Evolutionary conservation across 306 rosid genomes (phyloP).

Genomic region (Cucurbita argyrosperma): DNA sequence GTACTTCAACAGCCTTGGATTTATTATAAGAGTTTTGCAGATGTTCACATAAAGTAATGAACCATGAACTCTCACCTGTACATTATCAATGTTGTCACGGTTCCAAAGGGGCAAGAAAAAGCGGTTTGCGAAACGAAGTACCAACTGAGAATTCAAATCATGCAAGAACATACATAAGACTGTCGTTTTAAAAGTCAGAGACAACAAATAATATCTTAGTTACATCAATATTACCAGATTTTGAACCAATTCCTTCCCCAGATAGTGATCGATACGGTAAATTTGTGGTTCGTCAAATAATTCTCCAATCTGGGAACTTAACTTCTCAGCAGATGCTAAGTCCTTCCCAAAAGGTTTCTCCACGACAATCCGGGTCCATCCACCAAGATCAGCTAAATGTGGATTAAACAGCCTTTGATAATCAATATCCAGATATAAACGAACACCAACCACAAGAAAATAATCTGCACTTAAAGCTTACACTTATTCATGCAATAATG

Average conservation of each 20-base stretch:
- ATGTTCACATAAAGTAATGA: background rate
- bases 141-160: constrained; percentile 51
- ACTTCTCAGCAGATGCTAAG: constrained; percentile 73
- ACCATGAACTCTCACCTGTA: constrained; percentile 51
- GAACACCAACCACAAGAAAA: background rate
- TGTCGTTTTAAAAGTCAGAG: constrained; percentile 6
- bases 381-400: constrained; percentile 73
- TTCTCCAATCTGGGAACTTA: constrained; percentile 74
- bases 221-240: constrained; percentile 51
- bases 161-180: constrained; percentile 18
- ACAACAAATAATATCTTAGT: constrained; percentile 2
- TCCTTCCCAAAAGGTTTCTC: constrained; percentile 99
- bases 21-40: background rate
- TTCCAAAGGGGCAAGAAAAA: constrained; percentile 90
- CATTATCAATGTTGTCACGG: constrained; percentile 85
- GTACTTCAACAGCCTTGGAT: background rate
- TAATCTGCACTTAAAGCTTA: constrained; percentile 24
- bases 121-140: constrained; percentile 96
- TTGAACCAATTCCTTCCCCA: constrained; percentile 96
- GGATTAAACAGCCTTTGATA: background rate
- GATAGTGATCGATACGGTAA: constrained; percentile 92
- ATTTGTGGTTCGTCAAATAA: constrained; percentile 80
- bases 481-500: constrained; percentile 69
- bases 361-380: constrained; percentile 96
- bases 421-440: background rate